Evolutionary conservation across 2,329 filamentous ascomycete species (phyloP).

Genomic region (Dothiorella sarmentorum): DNA sequence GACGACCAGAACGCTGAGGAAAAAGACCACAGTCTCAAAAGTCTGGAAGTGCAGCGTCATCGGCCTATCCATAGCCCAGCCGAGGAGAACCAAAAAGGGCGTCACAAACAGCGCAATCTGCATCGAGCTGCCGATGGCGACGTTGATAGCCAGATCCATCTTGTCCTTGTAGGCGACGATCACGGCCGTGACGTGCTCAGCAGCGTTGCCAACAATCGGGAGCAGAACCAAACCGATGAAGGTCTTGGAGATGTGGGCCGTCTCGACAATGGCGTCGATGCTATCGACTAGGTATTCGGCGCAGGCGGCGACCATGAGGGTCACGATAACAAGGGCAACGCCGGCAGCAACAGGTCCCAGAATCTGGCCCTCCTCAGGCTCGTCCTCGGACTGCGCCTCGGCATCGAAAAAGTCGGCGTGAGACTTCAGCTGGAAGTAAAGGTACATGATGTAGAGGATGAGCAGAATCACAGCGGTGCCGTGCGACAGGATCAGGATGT

Average conservation of each 20-base stretch:
- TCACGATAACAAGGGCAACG: conserved; percentile 47
- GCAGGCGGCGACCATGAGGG: conserved; percentile 49
- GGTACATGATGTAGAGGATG: conserved; percentile 52
- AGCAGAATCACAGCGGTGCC: conserved; percentile 54
- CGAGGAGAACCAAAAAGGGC: conserved; percentile 55
- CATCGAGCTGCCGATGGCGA: conserved; percentile 53
- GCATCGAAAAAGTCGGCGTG: conserved; percentile 45
- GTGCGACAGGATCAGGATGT: conserved; percentile 50
- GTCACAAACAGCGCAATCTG: conserved; percentile 58
- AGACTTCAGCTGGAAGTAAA: conserved; percentile 54
- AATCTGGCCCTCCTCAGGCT: conserved; percentile 38
- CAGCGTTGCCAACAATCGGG: conserved; percentile 56
- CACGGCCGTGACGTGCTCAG: conserved; percentile 54
- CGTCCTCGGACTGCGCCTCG: conserved; percentile 31
- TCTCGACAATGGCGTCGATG: conserved; percentile 53
- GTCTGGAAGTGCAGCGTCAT: conserved; percentile 78
- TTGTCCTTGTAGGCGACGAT: conserved; percentile 56
- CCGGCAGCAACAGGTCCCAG: conserved; percentile 45
- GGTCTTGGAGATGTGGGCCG: conserved; percentile 51
- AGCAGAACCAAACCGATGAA: conserved; percentile 57
- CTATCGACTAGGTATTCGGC: conserved; percentile 54
- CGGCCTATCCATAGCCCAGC: conserved; percentile 51
- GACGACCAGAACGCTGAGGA: conserved; percentile 79
- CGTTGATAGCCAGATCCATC: conserved; percentile 56
- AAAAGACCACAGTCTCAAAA: conserved; percentile 84